Percentiles rank a stretch among this genome's conserved stretches.
Conservation (phyloP, 305 asterid species). For the Fraxinus dipetala region DNA sequence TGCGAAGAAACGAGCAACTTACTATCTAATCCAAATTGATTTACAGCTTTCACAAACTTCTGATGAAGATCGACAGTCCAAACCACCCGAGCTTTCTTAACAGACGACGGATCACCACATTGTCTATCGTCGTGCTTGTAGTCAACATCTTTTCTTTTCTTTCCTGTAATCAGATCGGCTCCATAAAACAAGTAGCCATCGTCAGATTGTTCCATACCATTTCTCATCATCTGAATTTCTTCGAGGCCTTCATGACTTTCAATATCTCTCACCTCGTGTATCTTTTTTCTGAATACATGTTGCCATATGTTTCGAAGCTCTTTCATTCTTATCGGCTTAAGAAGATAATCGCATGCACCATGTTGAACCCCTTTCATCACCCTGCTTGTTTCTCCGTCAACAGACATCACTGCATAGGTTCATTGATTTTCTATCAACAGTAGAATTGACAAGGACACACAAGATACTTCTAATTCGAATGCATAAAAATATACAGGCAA, state of each 20-base stretch:
- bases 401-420: slow-evolving; percentile 80
- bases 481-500: background rate
- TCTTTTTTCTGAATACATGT: slow-evolving; percentile 77
- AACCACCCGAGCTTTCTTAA: slow-evolving; percentile 80
- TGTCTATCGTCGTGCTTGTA: slow-evolving; percentile 52
- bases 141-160: slow-evolving; percentile 63
- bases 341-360: slow-evolving; percentile 93
- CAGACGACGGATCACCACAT: slow-evolving; percentile 42
- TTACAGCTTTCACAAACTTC: slow-evolving; percentile 91
- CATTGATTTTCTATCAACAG: background rate
- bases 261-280: slow-evolving; percentile 74
- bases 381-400: slow-evolving; percentile 92
- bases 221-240: slow-evolving; percentile 54
- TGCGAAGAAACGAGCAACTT: slow-evolving; percentile 25
- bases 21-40: slow-evolving; percentile 84
- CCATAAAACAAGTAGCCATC: slow-evolving; percentile 54
- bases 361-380: slow-evolving; percentile 98
- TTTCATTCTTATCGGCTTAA: slow-evolving; percentile 89
- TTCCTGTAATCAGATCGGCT: slow-evolving; percentile 46
- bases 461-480: background rate
- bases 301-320: slow-evolving; percentile 97
- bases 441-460: background rate
- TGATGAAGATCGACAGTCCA: slow-evolving; percentile 96
- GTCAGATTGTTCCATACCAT: slow-evolving; percentile 46
- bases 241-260: slow-evolving; percentile 70